phyloP scores from a whole-genome alignment of 805 yeast genomes.

The Ogataea dorogensis region DNA sequence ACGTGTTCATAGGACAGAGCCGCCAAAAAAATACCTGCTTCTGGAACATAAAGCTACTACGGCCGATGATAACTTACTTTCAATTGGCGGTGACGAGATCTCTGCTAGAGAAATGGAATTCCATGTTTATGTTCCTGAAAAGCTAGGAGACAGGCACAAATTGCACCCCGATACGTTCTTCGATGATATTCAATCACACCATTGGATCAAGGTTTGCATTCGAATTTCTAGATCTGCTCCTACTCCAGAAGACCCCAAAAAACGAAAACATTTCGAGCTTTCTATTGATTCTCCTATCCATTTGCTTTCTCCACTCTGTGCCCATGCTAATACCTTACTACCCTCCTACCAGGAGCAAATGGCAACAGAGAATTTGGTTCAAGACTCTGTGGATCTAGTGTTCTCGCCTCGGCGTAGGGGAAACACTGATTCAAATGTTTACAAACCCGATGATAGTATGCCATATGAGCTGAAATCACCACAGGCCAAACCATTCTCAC shows the following conservation, averaged over 20 bases:
- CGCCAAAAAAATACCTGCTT: conserved; percentile 73
- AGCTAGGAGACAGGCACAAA: conserved; percentile 51
- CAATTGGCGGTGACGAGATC: conserved; percentile 47
- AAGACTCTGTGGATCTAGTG: conserved; percentile 24
- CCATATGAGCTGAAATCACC: conserved; percentile 54
- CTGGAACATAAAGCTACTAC: conserved; percentile 73
- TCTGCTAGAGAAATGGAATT: conserved; percentile 80
- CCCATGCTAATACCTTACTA: conserved; percentile 73
- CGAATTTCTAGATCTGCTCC: conserved; percentile 71
- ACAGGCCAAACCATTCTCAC: conserved; percentile 63
- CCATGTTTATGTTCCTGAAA: conserved; percentile 79
- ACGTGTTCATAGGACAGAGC: conserved; percentile 90
- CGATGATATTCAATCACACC: conserved; percentile 80
- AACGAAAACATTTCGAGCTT: conserved; percentile 89
- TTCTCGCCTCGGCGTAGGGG: conserved; percentile 27
- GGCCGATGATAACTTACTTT: conserved; percentile 47
- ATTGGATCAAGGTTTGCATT: conserved; percentile 90
- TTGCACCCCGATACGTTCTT: conserved; percentile 86
- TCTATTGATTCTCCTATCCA: conserved; percentile 94
- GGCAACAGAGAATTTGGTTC: conserved; percentile 9
- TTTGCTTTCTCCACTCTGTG: conserved; percentile 70
- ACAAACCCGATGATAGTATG: conserved; percentile 48
- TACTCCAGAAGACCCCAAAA: conserved; percentile 40
- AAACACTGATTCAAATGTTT: conserved; percentile 46
- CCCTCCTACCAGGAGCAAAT: conserved; percentile 58